phyloP scores from a whole-genome alignment of 495 filamentous ascomycete genomes.

The Parmelia sp. region DNA sequence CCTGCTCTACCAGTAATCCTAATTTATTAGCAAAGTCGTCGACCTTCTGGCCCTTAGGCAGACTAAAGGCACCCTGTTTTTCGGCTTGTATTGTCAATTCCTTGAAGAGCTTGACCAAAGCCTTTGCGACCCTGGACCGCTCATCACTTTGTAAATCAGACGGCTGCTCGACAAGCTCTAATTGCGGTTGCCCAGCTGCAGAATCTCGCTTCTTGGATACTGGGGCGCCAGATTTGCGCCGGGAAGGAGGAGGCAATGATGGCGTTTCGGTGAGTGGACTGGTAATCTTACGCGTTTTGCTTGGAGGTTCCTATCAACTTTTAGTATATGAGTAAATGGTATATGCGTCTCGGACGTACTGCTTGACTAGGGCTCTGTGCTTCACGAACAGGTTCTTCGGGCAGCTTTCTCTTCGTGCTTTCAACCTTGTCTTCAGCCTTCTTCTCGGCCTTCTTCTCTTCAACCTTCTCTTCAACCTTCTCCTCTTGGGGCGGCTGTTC shows the following conservation, averaged over 20 bases:
- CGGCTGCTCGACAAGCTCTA: slow-evolving; percentile 31
- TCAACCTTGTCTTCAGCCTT: slow-evolving; percentile 1
- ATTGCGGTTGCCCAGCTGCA: slow-evolving; percentile 25
- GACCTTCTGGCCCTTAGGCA: slow-evolving; percentile 47
- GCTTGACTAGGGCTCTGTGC: slow-evolving; percentile 19
- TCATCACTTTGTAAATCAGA: slow-evolving; percentile 43
- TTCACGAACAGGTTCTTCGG: slow-evolving; percentile 32
- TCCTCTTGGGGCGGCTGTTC: slow-evolving; percentile 10
- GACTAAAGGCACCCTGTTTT: slow-evolving; percentile 44
- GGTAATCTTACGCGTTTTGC: slow-evolving; percentile 50
- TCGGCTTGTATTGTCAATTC: slow-evolving; percentile 45
- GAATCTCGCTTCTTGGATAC: slow-evolving; percentile 29
- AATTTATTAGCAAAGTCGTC: slow-evolving; percentile 49
- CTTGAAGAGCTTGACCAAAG: slow-evolving; percentile 49
- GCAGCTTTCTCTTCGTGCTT: slow-evolving; percentile 39
- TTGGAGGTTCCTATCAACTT: slow-evolving; percentile 32
- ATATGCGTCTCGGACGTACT: slow-evolving; percentile 13
- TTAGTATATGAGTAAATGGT: slow-evolving; percentile 8
- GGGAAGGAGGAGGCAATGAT: slow-evolving; percentile 23
- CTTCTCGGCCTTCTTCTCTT: slow-evolving; percentile 23
- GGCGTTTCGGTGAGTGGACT: slow-evolving; percentile 24
- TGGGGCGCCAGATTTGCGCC: slow-evolving; percentile 35
- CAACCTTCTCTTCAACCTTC: slow-evolving; percentile 25
- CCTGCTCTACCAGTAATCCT: slow-evolving; percentile 69
- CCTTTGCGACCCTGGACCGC: slow-evolving; percentile 45